Percentiles rank a stretch among this genome's conserved stretches.
phyloP scores from a whole-genome alignment of 2,329 filamentous ascomycete genomes.

The Pseudonectria foliicola region DNA sequence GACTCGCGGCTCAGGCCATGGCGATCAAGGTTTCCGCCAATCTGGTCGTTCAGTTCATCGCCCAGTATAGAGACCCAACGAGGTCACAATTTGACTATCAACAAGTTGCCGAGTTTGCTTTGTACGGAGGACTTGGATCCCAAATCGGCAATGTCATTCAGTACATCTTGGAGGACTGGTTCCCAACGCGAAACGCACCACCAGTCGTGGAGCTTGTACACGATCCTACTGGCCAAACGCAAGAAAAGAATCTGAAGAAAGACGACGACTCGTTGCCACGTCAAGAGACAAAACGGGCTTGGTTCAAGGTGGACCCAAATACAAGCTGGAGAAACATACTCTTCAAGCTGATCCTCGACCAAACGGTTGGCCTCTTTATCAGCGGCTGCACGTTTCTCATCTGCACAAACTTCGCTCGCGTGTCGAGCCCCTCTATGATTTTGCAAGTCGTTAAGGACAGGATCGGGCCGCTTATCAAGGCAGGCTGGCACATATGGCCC shows the following conservation, averaged over 20 bases:
- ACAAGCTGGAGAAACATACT: conserved; percentile 29
- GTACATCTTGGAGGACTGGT: conserved; percentile 28
- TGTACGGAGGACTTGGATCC: conserved; percentile 28
- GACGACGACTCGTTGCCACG: conserved; percentile 10
- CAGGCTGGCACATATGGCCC: conserved; percentile 32
- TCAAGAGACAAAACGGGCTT: conserved; percentile 4
- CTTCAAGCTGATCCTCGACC: conserved; percentile 29
- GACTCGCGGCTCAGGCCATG: conserved; percentile 23
- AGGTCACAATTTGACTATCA: conserved; percentile 23
- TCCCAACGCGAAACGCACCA: conserved; percentile 22
- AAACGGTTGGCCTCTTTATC: conserved; percentile 29
- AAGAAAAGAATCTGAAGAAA: conserved; percentile 16
- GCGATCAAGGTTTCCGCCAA: conserved; percentile 26
- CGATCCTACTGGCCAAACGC: conserved; percentile 9
- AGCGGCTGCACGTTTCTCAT: conserved; percentile 28
- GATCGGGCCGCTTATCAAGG: conserved; percentile 24
- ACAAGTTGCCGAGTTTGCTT: conserved; percentile 29
- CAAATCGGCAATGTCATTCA: conserved; percentile 30
- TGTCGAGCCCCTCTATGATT: conserved; percentile 17
- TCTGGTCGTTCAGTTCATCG: conserved; percentile 23
- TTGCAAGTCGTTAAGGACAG: conserved; percentile 21
- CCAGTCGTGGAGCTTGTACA: conserved; percentile 14
- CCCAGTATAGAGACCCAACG: conserved; percentile 11
- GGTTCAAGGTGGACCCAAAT: conserved; percentile 17
- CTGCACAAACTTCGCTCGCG: conserved; percentile 28